Conservation (phyloP, 192 early-diverging fungal species). For the Gonapodya sp. region DNA sequence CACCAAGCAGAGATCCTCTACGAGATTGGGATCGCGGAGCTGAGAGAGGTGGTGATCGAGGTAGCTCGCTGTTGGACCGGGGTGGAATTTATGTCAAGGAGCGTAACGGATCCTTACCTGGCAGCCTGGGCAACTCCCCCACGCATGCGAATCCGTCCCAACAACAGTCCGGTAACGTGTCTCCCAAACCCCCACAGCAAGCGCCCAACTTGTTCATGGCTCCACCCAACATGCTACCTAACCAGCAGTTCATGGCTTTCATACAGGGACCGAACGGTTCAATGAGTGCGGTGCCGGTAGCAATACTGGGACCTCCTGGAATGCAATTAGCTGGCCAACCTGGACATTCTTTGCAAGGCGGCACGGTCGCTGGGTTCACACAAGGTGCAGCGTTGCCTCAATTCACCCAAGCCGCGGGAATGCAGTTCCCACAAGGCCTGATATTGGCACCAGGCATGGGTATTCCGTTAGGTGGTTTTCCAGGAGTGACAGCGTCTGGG, state of each 20-base stretch:
- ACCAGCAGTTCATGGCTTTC: background rate
- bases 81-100: background rate
- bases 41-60: background rate
- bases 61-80: background rate
- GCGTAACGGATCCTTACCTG: background rate
- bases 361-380: background rate
- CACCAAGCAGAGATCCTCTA: background rate
- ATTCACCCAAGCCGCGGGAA: background rate
- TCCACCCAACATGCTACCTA: background rate
- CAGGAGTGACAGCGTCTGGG: background rate
- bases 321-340: background rate
- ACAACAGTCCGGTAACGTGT: background rate
- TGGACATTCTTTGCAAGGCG: background rate
- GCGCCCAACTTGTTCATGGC: background rate
- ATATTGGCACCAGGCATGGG: background rate
- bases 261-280: background rate
- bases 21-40: background rate
- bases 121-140: background rate
- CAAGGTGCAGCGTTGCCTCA: background rate
- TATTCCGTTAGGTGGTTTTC: background rate
- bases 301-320: background rate
- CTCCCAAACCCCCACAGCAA: background rate
- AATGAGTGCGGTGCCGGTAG: background rate
- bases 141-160: background rate
- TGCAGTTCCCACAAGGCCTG: background rate